These are phyloP conservation scores for Malus sylvestris DNA, from an alignment of 306 rosid genomes.

Conservation along the genomic window DNA sequence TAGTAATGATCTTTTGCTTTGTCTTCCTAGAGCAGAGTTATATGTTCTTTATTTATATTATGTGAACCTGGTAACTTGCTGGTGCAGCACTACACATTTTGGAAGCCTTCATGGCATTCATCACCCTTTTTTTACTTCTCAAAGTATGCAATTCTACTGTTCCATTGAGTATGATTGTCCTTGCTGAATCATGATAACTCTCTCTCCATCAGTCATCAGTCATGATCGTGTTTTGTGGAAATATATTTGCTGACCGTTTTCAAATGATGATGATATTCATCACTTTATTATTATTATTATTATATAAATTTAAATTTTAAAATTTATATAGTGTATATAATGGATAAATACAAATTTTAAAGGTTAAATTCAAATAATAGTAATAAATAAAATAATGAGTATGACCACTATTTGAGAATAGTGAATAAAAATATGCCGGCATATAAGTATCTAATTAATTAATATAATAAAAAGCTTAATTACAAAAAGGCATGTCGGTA, in stretches of 20 bases:
- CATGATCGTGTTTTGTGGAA: constrained; percentile 5
- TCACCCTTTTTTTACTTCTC: not conserved
- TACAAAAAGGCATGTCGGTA: constrained; percentile 35
- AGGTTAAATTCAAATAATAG: too few species aligned
- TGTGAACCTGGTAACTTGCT: not conserved
- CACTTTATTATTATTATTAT: too few species aligned
- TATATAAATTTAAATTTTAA: too few species aligned
- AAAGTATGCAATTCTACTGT: constrained; percentile 56
- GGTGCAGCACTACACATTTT: not conserved
- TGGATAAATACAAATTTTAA: not conserved
- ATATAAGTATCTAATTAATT: constrained; percentile 1
- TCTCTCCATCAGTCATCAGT: not conserved
- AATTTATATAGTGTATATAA: too few species aligned
- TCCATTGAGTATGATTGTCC: constrained; percentile 36
- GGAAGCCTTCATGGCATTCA: not conserved
- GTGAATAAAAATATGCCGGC: too few species aligned
- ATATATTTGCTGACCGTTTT: too few species aligned
- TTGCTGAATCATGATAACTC: constrained; percentile 3
- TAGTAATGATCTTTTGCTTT: not conserved
- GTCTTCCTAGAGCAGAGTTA: not conserved
- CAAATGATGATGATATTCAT: accelerated
- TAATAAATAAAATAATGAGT: too few species aligned
- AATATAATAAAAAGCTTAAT: not conserved
- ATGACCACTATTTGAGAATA: too few species aligned
- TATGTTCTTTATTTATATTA: not conserved